Conservation (phyloP, 2,329 filamentous ascomycete species). For the Akanthomyces dipterigenus region DNA sequence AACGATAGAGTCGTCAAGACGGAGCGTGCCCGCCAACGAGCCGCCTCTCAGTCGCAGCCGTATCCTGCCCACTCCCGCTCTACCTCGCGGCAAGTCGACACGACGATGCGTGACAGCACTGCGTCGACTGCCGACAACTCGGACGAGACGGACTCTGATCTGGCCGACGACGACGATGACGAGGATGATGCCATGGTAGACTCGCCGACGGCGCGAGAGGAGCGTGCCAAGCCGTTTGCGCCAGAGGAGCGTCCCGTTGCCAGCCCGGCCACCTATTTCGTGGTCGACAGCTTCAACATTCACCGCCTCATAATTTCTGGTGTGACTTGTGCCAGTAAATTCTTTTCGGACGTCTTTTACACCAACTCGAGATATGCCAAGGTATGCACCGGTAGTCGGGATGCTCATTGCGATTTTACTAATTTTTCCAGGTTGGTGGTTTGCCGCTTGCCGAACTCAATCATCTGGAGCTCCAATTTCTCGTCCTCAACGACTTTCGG, state of each 20-base stretch:
- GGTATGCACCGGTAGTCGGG: constrained; percentile 46
- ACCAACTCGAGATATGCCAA: constrained; percentile 99
- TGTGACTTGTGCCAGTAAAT: constrained; percentile 97
- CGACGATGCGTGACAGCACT: constrained; percentile 22
- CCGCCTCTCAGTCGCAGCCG: constrained; percentile 17
- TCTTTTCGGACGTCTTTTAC: constrained; percentile 98
- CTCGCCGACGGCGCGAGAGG: constrained; percentile 19
- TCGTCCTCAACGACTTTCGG: constrained; percentile 92
- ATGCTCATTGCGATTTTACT: neutral
- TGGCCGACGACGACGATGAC: constrained; percentile 40
- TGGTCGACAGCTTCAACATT: constrained; percentile 98
- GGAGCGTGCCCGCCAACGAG: constrained; percentile 43
- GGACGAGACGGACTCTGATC: constrained; percentile 44
- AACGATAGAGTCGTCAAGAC: constrained; percentile 72
- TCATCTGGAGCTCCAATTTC: constrained; percentile 91
- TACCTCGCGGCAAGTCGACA: constrained; percentile 26
- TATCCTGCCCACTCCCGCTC: constrained; percentile 13
- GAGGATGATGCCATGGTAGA: constrained; percentile 28
- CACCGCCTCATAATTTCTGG: constrained; percentile 93
- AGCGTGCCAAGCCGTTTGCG: constrained; percentile 15
- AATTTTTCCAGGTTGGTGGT: constrained; percentile 68
- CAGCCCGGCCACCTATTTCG: constrained; percentile 59
- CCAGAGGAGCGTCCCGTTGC: constrained; percentile 20
- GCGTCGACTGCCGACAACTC: constrained; percentile 21
- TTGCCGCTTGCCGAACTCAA: constrained; percentile 89